phyloP scores from a whole-genome alignment of 2,329 filamentous ascomycete species.

The Pseudonectria foliicola region DNA sequence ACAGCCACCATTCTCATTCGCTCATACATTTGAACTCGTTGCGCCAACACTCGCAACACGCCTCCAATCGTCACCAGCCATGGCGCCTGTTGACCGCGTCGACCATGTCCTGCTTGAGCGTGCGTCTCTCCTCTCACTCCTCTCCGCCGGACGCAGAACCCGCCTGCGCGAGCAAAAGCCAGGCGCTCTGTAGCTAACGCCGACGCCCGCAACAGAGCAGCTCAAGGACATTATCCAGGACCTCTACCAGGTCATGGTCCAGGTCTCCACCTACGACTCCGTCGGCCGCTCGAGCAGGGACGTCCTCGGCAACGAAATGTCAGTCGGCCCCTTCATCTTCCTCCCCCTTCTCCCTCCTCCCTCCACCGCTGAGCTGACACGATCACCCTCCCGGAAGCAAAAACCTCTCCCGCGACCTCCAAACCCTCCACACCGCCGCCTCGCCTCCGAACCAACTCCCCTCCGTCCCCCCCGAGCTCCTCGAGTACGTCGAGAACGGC shows the following conservation, averaged over 20 bases:
- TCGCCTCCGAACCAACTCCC: slow-evolving; percentile 38
- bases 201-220: slow-evolving; percentile 35
- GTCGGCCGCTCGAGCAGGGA: slow-evolving; percentile 44
- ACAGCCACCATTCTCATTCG: too few relatives aligned
- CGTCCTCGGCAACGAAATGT: slow-evolving; percentile 49
- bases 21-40: too few relatives aligned
- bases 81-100: slow-evolving; percentile 35
- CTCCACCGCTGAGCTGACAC: slow-evolving; percentile 7
- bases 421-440: slow-evolving; percentile 33
- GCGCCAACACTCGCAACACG: neutral
- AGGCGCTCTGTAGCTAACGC: too few relatives aligned
- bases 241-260: slow-evolving; percentile 57
- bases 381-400: slow-evolving; percentile 22
- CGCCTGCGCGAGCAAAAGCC: too few relatives aligned
- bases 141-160: neutral
- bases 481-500: slow-evolving; percentile 63
- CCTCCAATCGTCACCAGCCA: slow-evolving; percentile 13
- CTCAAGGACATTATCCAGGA: slow-evolving; percentile 57
- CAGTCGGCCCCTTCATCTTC: slow-evolving; percentile 5
- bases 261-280: slow-evolving; percentile 54
- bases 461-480: slow-evolving; percentile 52
- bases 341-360: slow-evolving; percentile 1
- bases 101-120: slow-evolving; percentile 35
- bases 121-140: slow-evolving; percentile 11
- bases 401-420: slow-evolving; percentile 32